phyloP scores from a whole-genome alignment of 139 green algal genomes.

The Asterochloris sp. region DNA sequence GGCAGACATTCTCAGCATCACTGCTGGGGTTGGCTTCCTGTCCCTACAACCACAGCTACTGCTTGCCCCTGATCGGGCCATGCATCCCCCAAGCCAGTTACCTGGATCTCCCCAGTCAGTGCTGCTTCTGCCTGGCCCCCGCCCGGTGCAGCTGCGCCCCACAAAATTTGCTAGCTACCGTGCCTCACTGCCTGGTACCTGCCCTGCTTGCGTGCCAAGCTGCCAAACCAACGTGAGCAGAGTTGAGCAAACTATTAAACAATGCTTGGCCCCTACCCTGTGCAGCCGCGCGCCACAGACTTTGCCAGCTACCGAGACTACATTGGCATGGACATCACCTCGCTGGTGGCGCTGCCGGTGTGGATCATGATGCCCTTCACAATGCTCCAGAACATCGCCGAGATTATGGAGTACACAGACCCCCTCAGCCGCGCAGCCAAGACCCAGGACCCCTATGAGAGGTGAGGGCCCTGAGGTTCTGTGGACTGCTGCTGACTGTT shows the following conservation, averaged over 20 bases:
- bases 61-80: no score
- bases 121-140: no score
- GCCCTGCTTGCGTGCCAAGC: background rate
- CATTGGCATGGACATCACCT: constrained; percentile 88
- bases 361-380: constrained; percentile 98
- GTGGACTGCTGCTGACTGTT: no score
- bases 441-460: constrained; percentile 71
- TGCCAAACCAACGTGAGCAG: background rate
- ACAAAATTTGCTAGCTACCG: constrained; percentile 46
- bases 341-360: constrained; percentile 89
- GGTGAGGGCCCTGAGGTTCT: constrained; percentile 32
- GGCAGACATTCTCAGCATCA: no score
- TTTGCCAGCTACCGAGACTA: constrained; percentile 68
- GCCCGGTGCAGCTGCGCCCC: constrained; percentile 25
- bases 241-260: background rate
- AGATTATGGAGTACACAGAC: constrained; percentile 98
- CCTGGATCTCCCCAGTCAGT: no score
- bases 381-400: constrained; percentile 94
- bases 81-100: no score
- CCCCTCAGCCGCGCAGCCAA: constrained; percentile 79
- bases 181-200: constrained; percentile 53
- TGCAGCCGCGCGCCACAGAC: constrained; percentile 42
- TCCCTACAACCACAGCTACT: no score
- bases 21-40: no score
- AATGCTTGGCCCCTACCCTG: background rate